Evolutionary conservation across 2,329 filamentous ascomycete species (phyloP), one percentile per base, ranked within the genome.

Genomic region (Colletotrichum sp.): DNA sequence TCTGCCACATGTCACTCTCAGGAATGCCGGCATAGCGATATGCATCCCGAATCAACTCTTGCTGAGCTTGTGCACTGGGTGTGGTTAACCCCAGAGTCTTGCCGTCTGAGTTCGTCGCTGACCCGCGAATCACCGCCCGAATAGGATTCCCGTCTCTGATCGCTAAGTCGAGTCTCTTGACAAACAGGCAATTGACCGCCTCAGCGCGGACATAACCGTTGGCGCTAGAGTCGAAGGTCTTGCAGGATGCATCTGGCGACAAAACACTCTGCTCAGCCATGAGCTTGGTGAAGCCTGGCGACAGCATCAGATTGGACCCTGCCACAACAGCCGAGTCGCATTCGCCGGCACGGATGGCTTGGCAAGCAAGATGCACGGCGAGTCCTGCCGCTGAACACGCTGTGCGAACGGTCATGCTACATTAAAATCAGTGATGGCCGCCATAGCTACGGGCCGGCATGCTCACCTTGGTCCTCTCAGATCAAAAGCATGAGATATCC

Each of bases 191-290:
- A 3, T 78, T 83, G 26, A 84, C 78, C 6, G 85, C 87, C 70
- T 89, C 87, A 12, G 60, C 69, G 16, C 69, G 69, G 1, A 81
- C 86, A 72, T 89, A 90, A 0, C 89, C 89, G 64, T 87, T 80
- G 1, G 86, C 88, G 8, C 79, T 76, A 5, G 81, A 78, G 56
- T 87, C 85, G 60, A 85, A 88, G 8, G 79, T 81, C 62, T 81
- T 78, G 73, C 79, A 81, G 3, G 67, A 76, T 4, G 79, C 79
- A 13, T 78, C 76, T 5, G 82, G 78, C 5, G 79, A 80, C 1
- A 83, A 76, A 1, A 82, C 76, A n/a, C 79, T 78, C 43, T 79
- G 66, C 18, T 79, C 78, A 12, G 78, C 48, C 78, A 82, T 76
- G n/a, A 64, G 52, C 12, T 32, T 36, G 7, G 21, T 65, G 21